Base-by-base conservation (phyloP, 2,329 filamentous ascomycete species). In the Penicillium sp. region DNA sequence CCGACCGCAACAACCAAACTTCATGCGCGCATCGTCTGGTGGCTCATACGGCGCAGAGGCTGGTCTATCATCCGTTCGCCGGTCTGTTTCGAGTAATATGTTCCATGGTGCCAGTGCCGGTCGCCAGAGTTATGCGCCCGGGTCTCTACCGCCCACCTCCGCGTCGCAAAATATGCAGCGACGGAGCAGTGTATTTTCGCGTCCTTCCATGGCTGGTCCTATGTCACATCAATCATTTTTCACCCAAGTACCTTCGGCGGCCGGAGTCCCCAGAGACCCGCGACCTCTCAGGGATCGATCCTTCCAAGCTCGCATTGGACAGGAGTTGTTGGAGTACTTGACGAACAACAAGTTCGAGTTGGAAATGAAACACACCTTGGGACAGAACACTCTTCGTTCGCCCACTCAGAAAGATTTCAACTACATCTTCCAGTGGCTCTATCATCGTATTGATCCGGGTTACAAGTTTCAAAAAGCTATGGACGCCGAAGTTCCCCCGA, bases 351-450 rank as follows among this genome's bases (percentile, higher is more conserved):
- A 97, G 70, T 99, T 97, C 67, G 94, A 99, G 75, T 87, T 97
- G 83, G 92, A 97, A 65, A 96, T 95, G 87, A 97, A 96, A 76
- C 90, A 97, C 72, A 88, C 87, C 1, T 80, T 99, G n/a, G 90
- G 91, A 1, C 88, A 90, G 60, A 97, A 97, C 66, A 90, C 91
- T 6, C 87, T 96, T 70, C 93, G 91, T 67, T 96, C 91, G 39
- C 95, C 94, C 0, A 99, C 93, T 1, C 93, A 97, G 66, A 99
- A 99, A 70, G 94, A 99, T 72, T 99, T 99, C 78, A 94, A 95
- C 68, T 89, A 85, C 74, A 96, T 99, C 83, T 99, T 99, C 69
- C 92, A 97, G 68, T 99, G 93, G 90, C 81, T 99, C 3, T 99
- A 99, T 74, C 91, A 92, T 68, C 89, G 92, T 53, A 95, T 99